Percentiles rank a stretch among this genome's conserved stretches.
Evolutionary conservation across 108 stramenopile genomes (phyloP).

Genomic region (Nitzschia sp.): DNA sequence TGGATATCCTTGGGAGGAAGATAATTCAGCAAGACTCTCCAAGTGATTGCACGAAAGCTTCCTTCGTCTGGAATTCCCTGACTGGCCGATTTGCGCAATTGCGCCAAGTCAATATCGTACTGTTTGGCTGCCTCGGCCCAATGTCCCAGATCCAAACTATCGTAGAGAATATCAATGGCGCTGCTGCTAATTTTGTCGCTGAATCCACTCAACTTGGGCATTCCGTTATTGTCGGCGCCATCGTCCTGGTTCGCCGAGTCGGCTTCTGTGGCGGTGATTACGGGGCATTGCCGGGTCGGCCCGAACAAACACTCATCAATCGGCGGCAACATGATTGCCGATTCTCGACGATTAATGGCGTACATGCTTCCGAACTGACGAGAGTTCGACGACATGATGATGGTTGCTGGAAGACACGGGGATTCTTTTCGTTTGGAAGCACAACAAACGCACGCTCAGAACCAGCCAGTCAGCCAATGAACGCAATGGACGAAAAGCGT

Average conservation of each 20-base stretch:
- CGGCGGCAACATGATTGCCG: too few relatives aligned
- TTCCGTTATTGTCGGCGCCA: slow-evolving; percentile 12
- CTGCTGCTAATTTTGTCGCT: too few relatives aligned
- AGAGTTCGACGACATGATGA: too few relatives aligned
- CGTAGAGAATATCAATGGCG: background rate
- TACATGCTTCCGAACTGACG: too few relatives aligned
- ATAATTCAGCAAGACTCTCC: slow-evolving; percentile 77
- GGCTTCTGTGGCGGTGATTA: slow-evolving; percentile 3
- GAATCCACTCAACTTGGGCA: background rate
- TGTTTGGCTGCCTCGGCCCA: slow-evolving; percentile 8
- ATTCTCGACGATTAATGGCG: too few relatives aligned
- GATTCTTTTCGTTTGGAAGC: too few relatives aligned
- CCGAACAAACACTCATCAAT: slow-evolving; percentile 42
- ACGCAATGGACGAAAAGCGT: too few relatives aligned
- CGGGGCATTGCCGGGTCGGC: slow-evolving; percentile 18
- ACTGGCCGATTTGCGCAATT: slow-evolving; percentile 54
- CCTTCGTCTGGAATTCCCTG: slow-evolving; percentile 68
- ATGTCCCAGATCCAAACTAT: slow-evolving; percentile 10
- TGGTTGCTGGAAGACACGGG: too few relatives aligned
- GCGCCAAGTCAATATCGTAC: slow-evolving; percentile 57
- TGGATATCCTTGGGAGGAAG: slow-evolving; percentile 49
- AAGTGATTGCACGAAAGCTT: slow-evolving; percentile 66
- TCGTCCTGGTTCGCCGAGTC: background rate
- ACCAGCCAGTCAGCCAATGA: too few relatives aligned
- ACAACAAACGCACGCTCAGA: too few relatives aligned